Evolutionary conservation across 73 alveolate genomes (phyloP), one percentile per base, ranked within the genome.

Genomic region (Stentor roeselii): DNA sequence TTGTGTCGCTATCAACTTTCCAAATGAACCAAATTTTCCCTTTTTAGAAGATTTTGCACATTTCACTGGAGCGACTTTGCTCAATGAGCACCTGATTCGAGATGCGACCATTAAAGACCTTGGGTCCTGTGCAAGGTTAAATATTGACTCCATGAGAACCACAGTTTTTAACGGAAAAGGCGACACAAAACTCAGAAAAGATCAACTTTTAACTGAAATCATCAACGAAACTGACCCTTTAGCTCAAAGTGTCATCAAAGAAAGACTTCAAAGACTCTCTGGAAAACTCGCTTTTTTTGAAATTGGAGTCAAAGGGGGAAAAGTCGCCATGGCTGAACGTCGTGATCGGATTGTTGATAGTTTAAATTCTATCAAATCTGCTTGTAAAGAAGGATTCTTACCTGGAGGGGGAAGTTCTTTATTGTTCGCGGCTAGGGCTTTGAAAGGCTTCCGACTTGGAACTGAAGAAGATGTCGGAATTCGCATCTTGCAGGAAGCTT

Each of bases 341-440:
- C 89, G 98, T 76, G 99, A 96, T 74, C 75, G 95, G 27, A 90
- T 96, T 15, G 97, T 94, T 31, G 99, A 96, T 83, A 61, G 95
- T 59, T 77, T 91, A 35, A 91, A 94, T 74, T 91, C 99, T 4
- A 95, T 94, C n/a, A 94, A 94, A 86, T 86, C 95, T 15, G 96
- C 99, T 11, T 67, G 90, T 77, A 84, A 84, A 39, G 78, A 87
- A 58, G 99, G 98, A 41, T 58, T 94, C 21, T 75, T 94, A 27
- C 98, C 98, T 3, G 98, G 97, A 39, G 98, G 98, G 0, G 98
- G 98, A 0, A 85, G 90, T 35, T 97, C 98, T 3, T 78, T 92
- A 74, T 87, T 83, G 39, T 90, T 89, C 80, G 97, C 98, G 4
- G 60, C 94, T 14, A 92, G 88, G 67, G 37, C 87, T 11, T 85